Evolutionary conservation across 768 basidiomycete genomes (phyloP).

Genomic region (Lactarius sanguifluus): DNA sequence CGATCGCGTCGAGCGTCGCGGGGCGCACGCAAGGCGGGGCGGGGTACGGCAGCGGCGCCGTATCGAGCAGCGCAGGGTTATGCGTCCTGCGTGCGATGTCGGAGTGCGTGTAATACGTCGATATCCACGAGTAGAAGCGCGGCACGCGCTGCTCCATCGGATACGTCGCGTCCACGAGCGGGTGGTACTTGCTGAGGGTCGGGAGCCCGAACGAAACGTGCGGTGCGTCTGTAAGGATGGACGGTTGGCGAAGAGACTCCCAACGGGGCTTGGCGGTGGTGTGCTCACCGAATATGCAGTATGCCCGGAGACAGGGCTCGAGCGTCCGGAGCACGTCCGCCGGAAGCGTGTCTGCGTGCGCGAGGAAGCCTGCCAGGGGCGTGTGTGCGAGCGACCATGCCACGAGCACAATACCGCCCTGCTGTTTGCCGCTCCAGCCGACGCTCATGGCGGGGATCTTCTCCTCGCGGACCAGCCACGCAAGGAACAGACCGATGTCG

Average conservation of each 20-base stretch:
- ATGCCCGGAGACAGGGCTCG: constrained; percentile 23
- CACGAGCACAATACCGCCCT: constrained; percentile 26
- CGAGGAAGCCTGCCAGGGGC: constrained; percentile 22
- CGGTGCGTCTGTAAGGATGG: constrained; percentile 15
- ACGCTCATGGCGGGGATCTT: constrained; percentile 15
- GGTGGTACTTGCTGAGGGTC: constrained; percentile 23
- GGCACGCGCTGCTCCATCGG: constrained; percentile 24
- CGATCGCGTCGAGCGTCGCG: constrained; percentile 27
- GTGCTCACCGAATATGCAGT: constrained; percentile 27
- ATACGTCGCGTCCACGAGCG: constrained; percentile 18
- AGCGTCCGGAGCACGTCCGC: constrained; percentile 12
- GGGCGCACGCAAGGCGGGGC: constrained; percentile 8
- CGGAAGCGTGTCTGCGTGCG: constrained; percentile 22
- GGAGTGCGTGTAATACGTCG: constrained; percentile 28
- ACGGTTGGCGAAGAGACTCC: not conserved
- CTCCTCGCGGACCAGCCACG: constrained; percentile 25
- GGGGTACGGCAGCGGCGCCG: constrained; percentile 17
- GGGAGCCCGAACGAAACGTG: constrained; percentile 23
- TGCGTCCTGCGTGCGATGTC: constrained; percentile 10
- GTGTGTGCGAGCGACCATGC: constrained; percentile 30
- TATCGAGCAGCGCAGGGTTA: constrained; percentile 22
- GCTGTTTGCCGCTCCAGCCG: constrained; percentile 6
- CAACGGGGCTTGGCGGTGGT: not conserved
- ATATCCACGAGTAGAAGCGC: constrained; percentile 28
- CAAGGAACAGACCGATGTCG: constrained; percentile 26